Evolutionary conservation across 1,284 basidiomycete genomes (phyloP).

Genomic region (Xerocomus minutiporus): DNA sequence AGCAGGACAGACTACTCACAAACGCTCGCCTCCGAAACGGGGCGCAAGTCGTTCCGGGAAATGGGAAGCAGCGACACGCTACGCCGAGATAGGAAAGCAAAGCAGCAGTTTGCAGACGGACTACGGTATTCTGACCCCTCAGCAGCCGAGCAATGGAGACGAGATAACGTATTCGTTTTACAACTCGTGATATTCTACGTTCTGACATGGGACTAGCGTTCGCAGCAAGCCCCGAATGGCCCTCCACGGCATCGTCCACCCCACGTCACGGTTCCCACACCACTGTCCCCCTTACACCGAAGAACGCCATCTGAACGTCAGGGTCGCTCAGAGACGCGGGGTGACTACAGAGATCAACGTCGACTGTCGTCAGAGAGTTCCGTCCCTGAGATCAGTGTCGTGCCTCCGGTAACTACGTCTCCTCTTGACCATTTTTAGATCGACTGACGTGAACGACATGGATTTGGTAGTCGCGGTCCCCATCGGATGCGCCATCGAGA

Average conservation of each 20-base stretch:
- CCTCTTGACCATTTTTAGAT: slow-evolving; percentile 7
- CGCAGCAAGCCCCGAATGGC: slow-evolving; percentile 12
- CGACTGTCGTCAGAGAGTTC: slow-evolving; percentile 33
- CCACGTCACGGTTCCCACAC: slow-evolving; percentile 24
- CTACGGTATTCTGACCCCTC: slow-evolving; percentile 37
- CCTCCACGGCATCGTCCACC: slow-evolving; percentile 19
- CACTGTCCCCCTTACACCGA: slow-evolving; percentile 29
- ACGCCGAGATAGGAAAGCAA: slow-evolving; percentile 18
- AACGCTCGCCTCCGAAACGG: slow-evolving; percentile 14
- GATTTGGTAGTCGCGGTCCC: slow-evolving; percentile 25
- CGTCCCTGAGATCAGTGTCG: slow-evolving; percentile 32
- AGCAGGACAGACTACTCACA: slow-evolving; percentile 25
- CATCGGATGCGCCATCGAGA: slow-evolving; percentile 34
- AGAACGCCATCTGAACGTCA: slow-evolving; percentile 27
- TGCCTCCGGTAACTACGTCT: slow-evolving; percentile 27
- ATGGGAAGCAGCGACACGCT: slow-evolving; percentile 19
- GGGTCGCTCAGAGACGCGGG: slow-evolving; percentile 23
- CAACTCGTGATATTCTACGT: not conserved
- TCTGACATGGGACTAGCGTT: slow-evolving; percentile 8
- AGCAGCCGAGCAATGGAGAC: slow-evolving; percentile 36
- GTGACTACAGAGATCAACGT: slow-evolving; percentile 20
- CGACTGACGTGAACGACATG: slow-evolving; percentile 14
- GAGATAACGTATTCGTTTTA: slow-evolving; percentile 23
- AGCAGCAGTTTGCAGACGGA: slow-evolving; percentile 31
- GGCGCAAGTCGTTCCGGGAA: slow-evolving; percentile 13